A percentile compares a stretch with the other conserved stretches of the same genome.
Conservation (phyloP, 2,329 filamentous ascomycete genomes). For the Amauroascus niger region DNA sequence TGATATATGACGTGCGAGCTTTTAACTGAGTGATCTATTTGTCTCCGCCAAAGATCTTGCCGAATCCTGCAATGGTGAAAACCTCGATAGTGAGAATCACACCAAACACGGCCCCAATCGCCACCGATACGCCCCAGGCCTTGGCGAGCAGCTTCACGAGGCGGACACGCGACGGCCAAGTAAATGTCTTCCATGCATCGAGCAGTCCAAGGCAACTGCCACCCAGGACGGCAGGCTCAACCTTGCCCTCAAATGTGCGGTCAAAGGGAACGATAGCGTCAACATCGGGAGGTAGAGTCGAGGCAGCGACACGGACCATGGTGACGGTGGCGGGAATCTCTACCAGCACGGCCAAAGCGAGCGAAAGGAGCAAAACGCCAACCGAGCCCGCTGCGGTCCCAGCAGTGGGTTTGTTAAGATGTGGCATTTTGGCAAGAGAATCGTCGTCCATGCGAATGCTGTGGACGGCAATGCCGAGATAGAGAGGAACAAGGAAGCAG, state of each 20-base stretch:
- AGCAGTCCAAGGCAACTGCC: constrained; percentile 59
- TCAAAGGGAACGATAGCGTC: constrained; percentile 86
- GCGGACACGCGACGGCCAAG: constrained; percentile 59
- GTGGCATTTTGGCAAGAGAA: constrained; percentile 10
- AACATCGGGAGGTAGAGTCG: constrained; percentile 68
- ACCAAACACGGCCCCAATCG: constrained; percentile 39
- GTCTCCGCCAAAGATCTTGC: constrained; percentile 13
- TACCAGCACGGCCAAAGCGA: constrained; percentile 48
- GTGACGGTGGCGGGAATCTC: constrained; percentile 67
- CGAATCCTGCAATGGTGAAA: constrained; percentile 39
- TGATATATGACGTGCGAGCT: not conserved
- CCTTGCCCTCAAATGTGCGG: constrained; percentile 68
- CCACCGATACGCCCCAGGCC: constrained; percentile 50
- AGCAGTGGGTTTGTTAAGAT: constrained; percentile 23
- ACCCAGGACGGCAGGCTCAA: constrained; percentile 65
- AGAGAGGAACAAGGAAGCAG: constrained; percentile 40
- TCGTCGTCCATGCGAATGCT: constrained; percentile 37
- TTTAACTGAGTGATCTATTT: not conserved
- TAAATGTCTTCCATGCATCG: constrained; percentile 73
- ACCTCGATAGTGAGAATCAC: constrained; percentile 46
- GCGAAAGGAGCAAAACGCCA: constrained; percentile 15
- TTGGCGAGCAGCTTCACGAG: constrained; percentile 68
- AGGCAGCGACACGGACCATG: constrained; percentile 75
- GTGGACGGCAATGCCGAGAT: constrained; percentile 35
- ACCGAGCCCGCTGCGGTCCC: constrained; percentile 33